Conservation (phyloP, 2,329 filamentous ascomycete genomes). For the Alternaria sp. region DNA sequence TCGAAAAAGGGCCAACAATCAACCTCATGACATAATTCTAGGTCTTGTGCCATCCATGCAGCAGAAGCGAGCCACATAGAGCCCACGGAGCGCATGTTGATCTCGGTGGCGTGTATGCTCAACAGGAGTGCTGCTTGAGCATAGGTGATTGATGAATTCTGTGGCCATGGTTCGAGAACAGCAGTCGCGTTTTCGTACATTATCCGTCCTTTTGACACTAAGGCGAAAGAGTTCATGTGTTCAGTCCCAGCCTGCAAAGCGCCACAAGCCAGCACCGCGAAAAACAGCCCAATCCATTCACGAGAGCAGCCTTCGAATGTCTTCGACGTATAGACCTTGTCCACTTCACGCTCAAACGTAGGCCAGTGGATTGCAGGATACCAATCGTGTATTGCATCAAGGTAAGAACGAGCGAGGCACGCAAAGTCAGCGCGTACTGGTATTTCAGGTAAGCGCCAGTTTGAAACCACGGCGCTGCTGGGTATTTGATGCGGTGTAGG, state of each 20-base stretch:
- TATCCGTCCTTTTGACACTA: constrained; percentile 65
- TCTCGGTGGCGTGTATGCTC: constrained; percentile 82
- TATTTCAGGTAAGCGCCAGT: constrained; percentile 66
- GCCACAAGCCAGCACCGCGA: constrained; percentile 82
- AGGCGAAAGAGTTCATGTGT: constrained; percentile 62
- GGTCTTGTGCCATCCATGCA: constrained; percentile 80
- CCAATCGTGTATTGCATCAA: constrained; percentile 77
- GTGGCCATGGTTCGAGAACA: constrained; percentile 81
- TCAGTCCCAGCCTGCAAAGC: constrained; percentile 73
- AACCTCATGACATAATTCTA: constrained; percentile 80
- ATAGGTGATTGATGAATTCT: constrained; percentile 78
- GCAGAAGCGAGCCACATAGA: constrained; percentile 87
- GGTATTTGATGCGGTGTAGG: constrained; percentile 72
- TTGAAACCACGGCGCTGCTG: constrained; percentile 54
- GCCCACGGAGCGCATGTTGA: constrained; percentile 83
- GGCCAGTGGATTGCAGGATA: constrained; percentile 91
- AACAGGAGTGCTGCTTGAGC: constrained; percentile 76
- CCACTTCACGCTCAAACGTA: constrained; percentile 77
- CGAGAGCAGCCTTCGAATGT: constrained; percentile 68
- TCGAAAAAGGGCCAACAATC: constrained; percentile 78
- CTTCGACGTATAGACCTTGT: constrained; percentile 74
- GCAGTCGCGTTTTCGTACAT: constrained; percentile 76
- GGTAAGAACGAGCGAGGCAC: constrained; percentile 77
- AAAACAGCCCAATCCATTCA: constrained; percentile 82
- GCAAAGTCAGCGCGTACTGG: constrained; percentile 76